These are phyloP conservation scores for Arthrobotrys sphaeroides DNA, from an alignment of 2,329 filamentous ascomycete genomes.

Conservation along the genomic window DNA sequence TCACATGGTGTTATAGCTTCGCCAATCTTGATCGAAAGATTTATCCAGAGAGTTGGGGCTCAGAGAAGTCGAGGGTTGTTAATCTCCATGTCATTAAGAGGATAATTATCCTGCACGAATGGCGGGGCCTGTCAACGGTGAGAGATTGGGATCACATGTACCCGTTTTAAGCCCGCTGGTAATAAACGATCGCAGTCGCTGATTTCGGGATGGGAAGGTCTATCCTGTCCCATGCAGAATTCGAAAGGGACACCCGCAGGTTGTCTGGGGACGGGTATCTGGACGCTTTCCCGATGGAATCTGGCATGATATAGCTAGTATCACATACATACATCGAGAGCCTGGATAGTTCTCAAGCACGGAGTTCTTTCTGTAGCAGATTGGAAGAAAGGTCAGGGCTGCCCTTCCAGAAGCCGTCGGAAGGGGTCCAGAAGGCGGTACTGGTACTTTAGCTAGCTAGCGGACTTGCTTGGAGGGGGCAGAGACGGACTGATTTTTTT, in stretches of 20 bases:
- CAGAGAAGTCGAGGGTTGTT: not conserved
- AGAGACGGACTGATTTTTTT: too few species aligned
- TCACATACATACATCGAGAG: not conserved
- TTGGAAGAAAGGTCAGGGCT: not conserved
- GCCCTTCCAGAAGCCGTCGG: conserved; percentile 33
- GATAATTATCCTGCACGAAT: not conserved
- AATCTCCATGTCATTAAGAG: not conserved
- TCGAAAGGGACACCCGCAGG: not conserved
- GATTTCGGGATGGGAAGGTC: conserved; percentile 19
- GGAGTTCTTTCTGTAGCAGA: not conserved
- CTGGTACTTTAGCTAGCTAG: too few species aligned
- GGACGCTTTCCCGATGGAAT: not conserved
- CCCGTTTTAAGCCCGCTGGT: not conserved
- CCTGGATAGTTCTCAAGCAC: too few species aligned
- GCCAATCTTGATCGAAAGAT: conserved; percentile 43
- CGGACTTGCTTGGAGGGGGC: not conserved
- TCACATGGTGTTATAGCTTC: conserved; percentile 44
- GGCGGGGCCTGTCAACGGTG: not conserved
- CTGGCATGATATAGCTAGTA: not conserved
- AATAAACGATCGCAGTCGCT: conserved; percentile 21
- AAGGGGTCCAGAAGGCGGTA: conserved; percentile 42
- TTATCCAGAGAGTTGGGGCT: conserved; percentile 1
- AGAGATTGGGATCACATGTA: conserved; percentile 42
- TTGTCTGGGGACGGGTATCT: conserved; percentile 5
- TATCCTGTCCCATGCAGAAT: conserved; percentile 1